Evolutionary conservation across 306 rosid species (phyloP), one percentile per base, ranked within the genome.

Genomic region (Castanospermum australe): DNA sequence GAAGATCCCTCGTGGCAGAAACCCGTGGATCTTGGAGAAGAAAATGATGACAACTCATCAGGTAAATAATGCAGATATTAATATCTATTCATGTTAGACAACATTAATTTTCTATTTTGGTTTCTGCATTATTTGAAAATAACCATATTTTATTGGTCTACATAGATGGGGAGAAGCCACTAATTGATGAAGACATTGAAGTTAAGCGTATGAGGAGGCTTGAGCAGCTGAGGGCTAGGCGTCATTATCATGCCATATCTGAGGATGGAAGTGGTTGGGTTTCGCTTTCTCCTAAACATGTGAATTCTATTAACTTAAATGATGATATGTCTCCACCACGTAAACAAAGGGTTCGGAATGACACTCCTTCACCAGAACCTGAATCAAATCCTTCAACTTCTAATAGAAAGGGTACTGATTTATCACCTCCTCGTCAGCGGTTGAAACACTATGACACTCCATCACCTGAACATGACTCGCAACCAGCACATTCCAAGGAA

Each of bases 181-280:
- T 82, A 71, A 76, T 92, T 80, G 83, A 92, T 66, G 99, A 90
- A 80, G 98, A 92, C 73, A 85, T 95, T 79, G 99, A 95, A 86
- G 94, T 92, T 48, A 95, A 89, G 78, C 85, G 94, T 59, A 90
- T 92, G 98, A 92, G 82, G 79, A 86, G 97, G 87, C 98, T 91
- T 51, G 97, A 95, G 86, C 82, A 76, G 56, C 73, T 91, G 41
- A 88, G 83, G 86, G 97, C 96, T 10, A 86, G 79, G 11, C 96
- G 89, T 48, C 81, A 91, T 25, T 81, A 80, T 82, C 82, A 91
- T 87, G 86, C 89, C 60, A 87, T 92, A 79, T 89, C 94, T 1
- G 97, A 92, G 74, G 97, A 95, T 82, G 98, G 98, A 54, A 95
- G 99, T 84, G 99, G 99, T 83, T 95, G 99, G 98, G 84, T 95